These are phyloP conservation scores for Penicillium sp. DNA, from an alignment of 2,329 filamentous ascomycete genomes.

Conservation along the genomic window DNA sequence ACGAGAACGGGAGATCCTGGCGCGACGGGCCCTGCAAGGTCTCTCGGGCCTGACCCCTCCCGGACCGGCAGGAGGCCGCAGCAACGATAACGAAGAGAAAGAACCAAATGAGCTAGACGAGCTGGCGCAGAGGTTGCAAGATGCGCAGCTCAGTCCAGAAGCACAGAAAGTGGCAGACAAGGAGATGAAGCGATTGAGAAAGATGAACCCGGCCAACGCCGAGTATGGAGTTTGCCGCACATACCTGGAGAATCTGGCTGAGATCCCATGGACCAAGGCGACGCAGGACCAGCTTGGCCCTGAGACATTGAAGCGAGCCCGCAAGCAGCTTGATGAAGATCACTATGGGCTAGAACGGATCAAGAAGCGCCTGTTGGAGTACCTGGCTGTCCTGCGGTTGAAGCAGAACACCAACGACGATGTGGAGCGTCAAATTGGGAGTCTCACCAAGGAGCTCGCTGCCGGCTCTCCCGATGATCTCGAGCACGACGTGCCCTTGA, in stretches of 20 bases:
- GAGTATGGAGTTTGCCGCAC: constrained; percentile 92
- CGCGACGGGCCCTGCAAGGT: constrained; percentile 40
- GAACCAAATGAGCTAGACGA: constrained; percentile 88
- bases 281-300: constrained; percentile 82
- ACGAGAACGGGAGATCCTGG: constrained; percentile 40
- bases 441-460: constrained; percentile 45
- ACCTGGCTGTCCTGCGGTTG: constrained; percentile 88
- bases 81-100: constrained; percentile 61
- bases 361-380: constrained; percentile 92
- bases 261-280: constrained; percentile 83
- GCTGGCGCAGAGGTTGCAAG: constrained; percentile 78
- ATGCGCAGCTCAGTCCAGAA: constrained; percentile 73
- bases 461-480: constrained; percentile 36
- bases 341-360: constrained; percentile 96
- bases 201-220: constrained; percentile 94
- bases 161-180: constrained; percentile 85
- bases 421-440: constrained; percentile 67
- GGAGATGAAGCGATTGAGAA: constrained; percentile 79
- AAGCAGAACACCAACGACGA: constrained; percentile 87
- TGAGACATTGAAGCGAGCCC: constrained; percentile 70
- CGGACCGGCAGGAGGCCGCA: constrained; percentile 40
- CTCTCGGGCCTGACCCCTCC: constrained; percentile 38
- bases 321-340: constrained; percentile 88
- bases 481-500: constrained; percentile 53
- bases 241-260: constrained; percentile 86